A percentile compares a stretch with the other conserved stretches of the same genome.
Conservation (phyloP, 179 eudicot species). For the Vitellaria paradoxa region DNA sequence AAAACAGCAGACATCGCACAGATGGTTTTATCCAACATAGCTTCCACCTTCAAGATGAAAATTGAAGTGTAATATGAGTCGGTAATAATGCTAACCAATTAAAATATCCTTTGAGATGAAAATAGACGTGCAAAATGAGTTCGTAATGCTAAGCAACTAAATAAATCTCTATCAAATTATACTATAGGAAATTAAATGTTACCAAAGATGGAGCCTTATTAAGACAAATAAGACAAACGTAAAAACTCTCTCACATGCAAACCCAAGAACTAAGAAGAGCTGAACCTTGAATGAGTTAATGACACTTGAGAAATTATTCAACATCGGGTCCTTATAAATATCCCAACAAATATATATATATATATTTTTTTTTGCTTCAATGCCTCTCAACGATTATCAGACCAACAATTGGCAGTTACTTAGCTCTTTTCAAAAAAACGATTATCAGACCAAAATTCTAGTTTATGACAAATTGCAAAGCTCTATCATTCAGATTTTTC, state of each 20-base stretch:
- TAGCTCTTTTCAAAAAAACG: too few species aligned
- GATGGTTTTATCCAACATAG: constrained; percentile 96
- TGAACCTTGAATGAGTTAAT: background rate
- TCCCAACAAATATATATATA: background rate
- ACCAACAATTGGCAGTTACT: too few species aligned
- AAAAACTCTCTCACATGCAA: too few species aligned
- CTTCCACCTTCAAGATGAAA: constrained; percentile 73
- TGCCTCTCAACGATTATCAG: too few species aligned
- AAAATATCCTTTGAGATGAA: too few species aligned
- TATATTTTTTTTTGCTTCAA: background rate
- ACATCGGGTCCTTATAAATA: background rate
- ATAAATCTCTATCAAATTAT: too few species aligned
- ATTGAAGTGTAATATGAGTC: background rate
- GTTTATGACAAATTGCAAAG: background rate
- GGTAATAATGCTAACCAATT: too few species aligned
- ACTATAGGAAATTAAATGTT: background rate
- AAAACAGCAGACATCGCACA: constrained; percentile 82
- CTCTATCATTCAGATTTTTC: constrained; percentile 8
- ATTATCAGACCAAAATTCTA: background rate
- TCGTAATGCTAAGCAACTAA: too few species aligned
- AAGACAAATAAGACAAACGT: too few species aligned
- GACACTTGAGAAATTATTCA: background rate
- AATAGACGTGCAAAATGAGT: too few species aligned
- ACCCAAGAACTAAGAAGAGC: background rate
- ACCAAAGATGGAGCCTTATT: background rate